phyloP scores from a whole-genome alignment of 2,329 filamentous ascomycete species.

The Microdochium trichocladiopsis region DNA sequence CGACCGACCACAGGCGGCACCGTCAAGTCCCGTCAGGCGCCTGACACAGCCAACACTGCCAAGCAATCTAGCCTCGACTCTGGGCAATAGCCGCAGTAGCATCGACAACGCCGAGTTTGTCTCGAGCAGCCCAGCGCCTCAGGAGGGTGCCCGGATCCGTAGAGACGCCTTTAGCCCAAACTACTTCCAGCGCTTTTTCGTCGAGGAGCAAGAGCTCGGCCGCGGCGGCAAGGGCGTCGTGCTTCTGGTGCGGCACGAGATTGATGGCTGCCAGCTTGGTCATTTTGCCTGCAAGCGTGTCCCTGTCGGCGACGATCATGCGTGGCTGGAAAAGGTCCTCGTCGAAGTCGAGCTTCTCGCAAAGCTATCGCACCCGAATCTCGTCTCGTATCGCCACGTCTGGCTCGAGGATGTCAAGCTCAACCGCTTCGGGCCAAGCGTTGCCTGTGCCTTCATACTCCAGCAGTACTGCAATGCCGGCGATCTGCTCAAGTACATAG shows the following conservation, averaged over 20 bases:
- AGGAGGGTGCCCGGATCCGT: slow-evolving; percentile 65
- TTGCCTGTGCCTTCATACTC: slow-evolving; percentile 92
- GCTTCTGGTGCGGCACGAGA: slow-evolving; percentile 82
- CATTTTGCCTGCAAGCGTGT: slow-evolving; percentile 96
- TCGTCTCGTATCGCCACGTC: slow-evolving; percentile 94
- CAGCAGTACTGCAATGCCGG: slow-evolving; percentile 97
- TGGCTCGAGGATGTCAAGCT: slow-evolving; percentile 90
- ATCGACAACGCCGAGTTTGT: slow-evolving; percentile 39
- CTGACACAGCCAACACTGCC: slow-evolving; percentile 38
- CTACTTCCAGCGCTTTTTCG: slow-evolving; percentile 91
- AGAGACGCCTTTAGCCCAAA: slow-evolving; percentile 82
- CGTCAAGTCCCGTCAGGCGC: slow-evolving; percentile 47
- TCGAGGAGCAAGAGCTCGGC: slow-evolving; percentile 79
- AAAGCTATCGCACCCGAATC: slow-evolving; percentile 84
- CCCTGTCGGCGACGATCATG: slow-evolving; percentile 88
- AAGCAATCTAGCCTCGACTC: slow-evolving; percentile 5
- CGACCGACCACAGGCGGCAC: slow-evolving; percentile 35
- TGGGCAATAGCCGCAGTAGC: background rate
- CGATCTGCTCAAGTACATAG: slow-evolving; percentile 80
- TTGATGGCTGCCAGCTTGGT: slow-evolving; percentile 82
- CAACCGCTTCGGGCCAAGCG: slow-evolving; percentile 79
- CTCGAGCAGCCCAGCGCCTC: slow-evolving; percentile 43
- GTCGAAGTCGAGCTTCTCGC: slow-evolving; percentile 90
- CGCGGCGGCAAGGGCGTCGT: slow-evolving; percentile 93
- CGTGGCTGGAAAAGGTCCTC: slow-evolving; percentile 90